A percentile compares a stretch with the other conserved stretches of the same genome.
phyloP scores from a whole-genome alignment of 2,329 filamentous ascomycete species.

The Orbilia brochopaga region DNA sequence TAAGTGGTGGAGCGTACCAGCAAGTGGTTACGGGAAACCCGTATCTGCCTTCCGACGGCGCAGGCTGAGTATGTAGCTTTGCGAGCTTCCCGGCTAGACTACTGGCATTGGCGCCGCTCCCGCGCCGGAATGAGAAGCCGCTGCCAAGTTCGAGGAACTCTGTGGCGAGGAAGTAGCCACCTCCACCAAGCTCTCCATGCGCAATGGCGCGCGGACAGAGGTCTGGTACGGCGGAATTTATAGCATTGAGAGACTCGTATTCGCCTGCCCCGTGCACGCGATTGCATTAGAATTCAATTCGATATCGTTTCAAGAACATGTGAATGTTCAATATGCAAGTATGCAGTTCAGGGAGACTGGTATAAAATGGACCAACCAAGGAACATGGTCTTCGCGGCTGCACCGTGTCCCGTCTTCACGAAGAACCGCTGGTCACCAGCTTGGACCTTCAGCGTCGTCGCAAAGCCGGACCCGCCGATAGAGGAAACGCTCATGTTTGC shows the following conservation, averaged over 20 bases:
- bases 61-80: constrained; percentile 76
- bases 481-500: constrained; percentile 64
- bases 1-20: constrained; percentile 58
- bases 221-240: constrained; percentile 72
- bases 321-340: not conserved
- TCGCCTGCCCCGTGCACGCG: constrained; percentile 66
- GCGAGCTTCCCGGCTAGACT: constrained; percentile 78
- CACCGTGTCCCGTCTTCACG: constrained; percentile 72
- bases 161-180: constrained; percentile 69
- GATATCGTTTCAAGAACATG: no score
- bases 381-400: constrained; percentile 72
- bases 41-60: constrained; percentile 71
- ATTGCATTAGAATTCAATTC: not conserved
- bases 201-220: constrained; percentile 79
- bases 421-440: constrained; percentile 67
- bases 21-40: constrained; percentile 86
- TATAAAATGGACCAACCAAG: constrained; percentile 61
- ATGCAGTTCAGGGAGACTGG: not conserved
- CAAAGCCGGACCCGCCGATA: constrained; percentile 69
- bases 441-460: constrained; percentile 69
- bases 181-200: constrained; percentile 67
- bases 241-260: constrained; percentile 80
- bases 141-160: constrained; percentile 75
- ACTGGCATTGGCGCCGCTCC: constrained; percentile 60
- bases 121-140: constrained; percentile 54